Conservation (phyloP, 73 alveolate genomes). For the Tetrahymena thermophila region DNA sequence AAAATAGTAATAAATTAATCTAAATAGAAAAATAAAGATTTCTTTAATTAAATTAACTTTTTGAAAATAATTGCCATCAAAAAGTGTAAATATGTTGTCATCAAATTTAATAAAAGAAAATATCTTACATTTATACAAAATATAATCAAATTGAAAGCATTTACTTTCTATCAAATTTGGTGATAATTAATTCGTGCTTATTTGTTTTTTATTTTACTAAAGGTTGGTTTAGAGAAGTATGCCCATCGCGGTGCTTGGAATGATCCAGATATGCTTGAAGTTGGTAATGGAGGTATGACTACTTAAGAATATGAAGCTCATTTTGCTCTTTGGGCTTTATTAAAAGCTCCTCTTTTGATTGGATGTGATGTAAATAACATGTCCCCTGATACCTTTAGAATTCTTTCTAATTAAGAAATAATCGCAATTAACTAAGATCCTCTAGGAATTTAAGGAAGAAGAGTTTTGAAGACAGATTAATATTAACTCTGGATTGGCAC, state of each 20-base stretch:
- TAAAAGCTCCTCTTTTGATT: conserved; percentile 90
- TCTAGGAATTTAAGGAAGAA: conserved; percentile 78
- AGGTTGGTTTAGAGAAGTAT: conserved; percentile 42
- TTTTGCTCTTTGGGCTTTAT: conserved; percentile 95
- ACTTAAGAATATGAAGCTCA: conserved; percentile 84
- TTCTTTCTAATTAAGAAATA: conserved; percentile 73
- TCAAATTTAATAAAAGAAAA: background rate
- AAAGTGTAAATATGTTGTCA: background rate
- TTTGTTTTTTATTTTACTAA: background rate
- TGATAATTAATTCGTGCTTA: background rate
- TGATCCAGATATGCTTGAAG: conserved; percentile 98
- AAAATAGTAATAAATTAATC: background rate
- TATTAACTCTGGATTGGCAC: conserved; percentile 13
- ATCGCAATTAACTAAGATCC: conserved; percentile 92
- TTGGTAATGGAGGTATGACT: conserved; percentile 92
- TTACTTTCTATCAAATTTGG: background rate
- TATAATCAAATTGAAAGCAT: no score
- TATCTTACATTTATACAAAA: background rate
- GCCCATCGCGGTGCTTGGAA: conserved; percentile 99
- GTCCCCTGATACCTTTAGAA: conserved; percentile 57
- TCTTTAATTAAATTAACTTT: background rate
- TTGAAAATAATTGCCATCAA: background rate
- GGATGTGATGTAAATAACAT: conserved; percentile 82
- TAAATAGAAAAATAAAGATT: no score
- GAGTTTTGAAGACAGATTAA: conserved; percentile 14